Evolutionary conservation across 1,139 yeast genomes (phyloP).

Genomic region (Pneumocystis murina): DNA sequence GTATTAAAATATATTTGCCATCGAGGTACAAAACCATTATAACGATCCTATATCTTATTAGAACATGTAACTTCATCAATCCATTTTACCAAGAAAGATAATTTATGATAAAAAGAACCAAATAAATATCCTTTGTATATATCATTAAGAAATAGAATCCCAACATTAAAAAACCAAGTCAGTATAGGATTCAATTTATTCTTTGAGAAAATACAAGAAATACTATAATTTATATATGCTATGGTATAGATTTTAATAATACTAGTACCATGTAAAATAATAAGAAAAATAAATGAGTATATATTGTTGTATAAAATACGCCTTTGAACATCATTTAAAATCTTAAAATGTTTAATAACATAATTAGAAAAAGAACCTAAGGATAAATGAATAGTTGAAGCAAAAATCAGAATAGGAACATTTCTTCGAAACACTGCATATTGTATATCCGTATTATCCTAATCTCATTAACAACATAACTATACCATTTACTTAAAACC

Average conservation of each 20-base stretch:
- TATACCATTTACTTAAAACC: constrained; percentile 8
- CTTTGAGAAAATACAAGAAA: constrained; percentile 32
- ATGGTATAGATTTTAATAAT: constrained; percentile 46
- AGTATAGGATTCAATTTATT: constrained; percentile 15
- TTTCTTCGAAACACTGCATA: constrained; percentile 78
- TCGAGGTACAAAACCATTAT: constrained; percentile 56
- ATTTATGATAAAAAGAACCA: constrained; percentile 26
- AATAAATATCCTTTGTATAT: constrained; percentile 40
- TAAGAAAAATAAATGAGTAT: constrained; percentile 57
- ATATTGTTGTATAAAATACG: constrained; percentile 51
- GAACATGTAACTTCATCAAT: not conserved
- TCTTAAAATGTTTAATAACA: constrained; percentile 15
- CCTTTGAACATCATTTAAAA: constrained; percentile 14
- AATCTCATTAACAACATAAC: not conserved
- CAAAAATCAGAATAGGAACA: constrained; percentile 41
- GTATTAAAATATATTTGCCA: constrained; percentile 97
- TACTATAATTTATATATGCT: constrained; percentile 37
- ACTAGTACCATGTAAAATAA: constrained; percentile 69
- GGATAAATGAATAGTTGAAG: constrained; percentile 40
- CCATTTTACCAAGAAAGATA: constrained; percentile 32
- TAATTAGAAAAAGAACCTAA: constrained; percentile 30
- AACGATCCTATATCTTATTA: constrained; percentile 14
- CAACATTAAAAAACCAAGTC: constrained; percentile 69
- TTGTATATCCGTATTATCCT: constrained; percentile 73
- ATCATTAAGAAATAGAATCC: constrained; percentile 64